phyloP scores from a whole-genome alignment of 805 yeast species.

The Nakazawaea wyomingensis region DNA sequence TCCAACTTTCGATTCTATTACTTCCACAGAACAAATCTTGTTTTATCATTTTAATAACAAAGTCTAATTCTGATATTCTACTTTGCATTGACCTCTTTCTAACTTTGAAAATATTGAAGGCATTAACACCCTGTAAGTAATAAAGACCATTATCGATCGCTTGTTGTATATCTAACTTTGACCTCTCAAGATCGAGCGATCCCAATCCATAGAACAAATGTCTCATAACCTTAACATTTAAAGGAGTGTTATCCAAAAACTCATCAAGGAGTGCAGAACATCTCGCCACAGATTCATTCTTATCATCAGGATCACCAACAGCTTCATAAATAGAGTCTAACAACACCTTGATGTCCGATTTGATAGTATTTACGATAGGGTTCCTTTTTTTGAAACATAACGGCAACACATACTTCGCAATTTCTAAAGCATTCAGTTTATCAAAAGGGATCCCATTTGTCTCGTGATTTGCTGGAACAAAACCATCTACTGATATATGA shows the following conservation, averaged over 20 bases:
- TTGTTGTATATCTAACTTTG: conserved; percentile 26
- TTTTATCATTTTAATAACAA: conserved; percentile 59
- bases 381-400: conserved; percentile 51
- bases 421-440: conserved; percentile 19
- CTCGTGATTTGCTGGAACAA: conserved; percentile 63
- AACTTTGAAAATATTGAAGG: conserved; percentile 60
- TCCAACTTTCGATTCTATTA: conserved; percentile 80
- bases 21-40: conserved; percentile 65
- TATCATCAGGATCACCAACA: conserved; percentile 59
- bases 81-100: conserved; percentile 78
- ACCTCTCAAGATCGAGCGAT: conserved; percentile 24
- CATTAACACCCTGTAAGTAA: conserved; percentile 61
- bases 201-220: conserved; percentile 49
- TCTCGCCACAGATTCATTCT: conserved; percentile 35
- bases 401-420: conserved; percentile 44
- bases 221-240: conserved; percentile 41
- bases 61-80: conserved; percentile 74
- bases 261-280: conserved; percentile 42
- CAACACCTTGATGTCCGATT: conserved; percentile 66
- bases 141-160: conserved; percentile 55
- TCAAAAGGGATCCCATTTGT: conserved; percentile 27
- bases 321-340: conserved; percentile 69
- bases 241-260: conserved; percentile 38
- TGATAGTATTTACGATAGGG: conserved; percentile 53
- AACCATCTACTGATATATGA: conserved; percentile 50